These are phyloP conservation scores for Spinellus fusiger DNA, from an alignment of 192 early-diverging fungal genomes.

Conservation along the genomic window DNA sequence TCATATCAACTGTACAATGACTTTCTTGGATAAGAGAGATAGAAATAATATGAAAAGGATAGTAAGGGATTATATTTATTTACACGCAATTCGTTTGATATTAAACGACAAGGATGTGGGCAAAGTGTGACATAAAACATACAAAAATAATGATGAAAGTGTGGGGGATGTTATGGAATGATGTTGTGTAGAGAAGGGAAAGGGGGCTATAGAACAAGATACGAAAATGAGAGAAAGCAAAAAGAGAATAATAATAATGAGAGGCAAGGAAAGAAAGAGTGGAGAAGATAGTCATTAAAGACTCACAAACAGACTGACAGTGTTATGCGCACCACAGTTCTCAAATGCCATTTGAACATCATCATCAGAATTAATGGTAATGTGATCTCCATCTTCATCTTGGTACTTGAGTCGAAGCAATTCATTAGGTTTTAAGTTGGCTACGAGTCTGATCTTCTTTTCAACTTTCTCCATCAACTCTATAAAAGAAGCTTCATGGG, in stretches of 20 bases:
- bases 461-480: constrained; percentile 80
- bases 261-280: background rate
- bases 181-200: background rate
- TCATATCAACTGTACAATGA: no score
- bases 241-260: background rate
- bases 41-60: background rate
- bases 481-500: constrained; percentile 62
- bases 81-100: background rate
- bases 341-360: constrained; percentile 93
- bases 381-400: constrained; percentile 89
- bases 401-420: constrained; percentile 73
- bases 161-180: no score
- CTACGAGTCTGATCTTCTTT: constrained; percentile 81
- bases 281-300: constrained; percentile 15
- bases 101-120: background rate
- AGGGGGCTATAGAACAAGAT: background rate
- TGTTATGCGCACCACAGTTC: constrained; percentile 34
- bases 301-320: constrained; percentile 52
- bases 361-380: constrained; percentile 79
- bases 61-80: background rate
- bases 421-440: constrained; percentile 49
- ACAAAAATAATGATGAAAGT: no score
- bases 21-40: background rate
- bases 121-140: background rate
- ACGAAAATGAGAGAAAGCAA: background rate